Evolutionary conservation across 306 rosid species (phyloP).

Genomic region (Potentilla sterilis): DNA sequence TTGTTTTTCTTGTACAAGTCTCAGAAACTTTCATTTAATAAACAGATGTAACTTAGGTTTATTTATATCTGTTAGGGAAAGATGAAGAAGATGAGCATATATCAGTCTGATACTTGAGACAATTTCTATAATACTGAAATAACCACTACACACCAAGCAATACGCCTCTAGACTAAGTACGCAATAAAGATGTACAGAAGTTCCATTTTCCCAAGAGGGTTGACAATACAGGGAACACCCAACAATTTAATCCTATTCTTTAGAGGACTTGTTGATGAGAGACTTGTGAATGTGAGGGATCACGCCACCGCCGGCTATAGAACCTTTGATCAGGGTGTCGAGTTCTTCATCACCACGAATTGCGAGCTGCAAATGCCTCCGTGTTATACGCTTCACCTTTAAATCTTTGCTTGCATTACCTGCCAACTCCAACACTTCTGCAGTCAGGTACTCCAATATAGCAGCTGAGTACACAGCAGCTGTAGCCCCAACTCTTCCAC

Average conservation of each 20-base stretch:
- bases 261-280: conserved; percentile 37
- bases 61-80: background rate
- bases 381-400: conserved; percentile 41
- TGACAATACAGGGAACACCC: background rate
- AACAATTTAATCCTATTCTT: conserved; percentile 13
- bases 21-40: background rate
- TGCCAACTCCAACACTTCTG: conserved; percentile 39
- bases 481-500: conserved; percentile 38
- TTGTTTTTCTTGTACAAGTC: background rate
- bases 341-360: conserved; percentile 34
- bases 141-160: background rate
- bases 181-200: conserved; percentile 25
- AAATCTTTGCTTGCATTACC: conserved; percentile 41
- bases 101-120: background rate
- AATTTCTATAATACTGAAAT: background rate
- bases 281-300: conserved; percentile 38
- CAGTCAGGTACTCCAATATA: conserved; percentile 29
- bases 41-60: background rate
- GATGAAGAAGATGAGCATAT: background rate
- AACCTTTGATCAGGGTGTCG: conserved; percentile 38
- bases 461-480: conserved; percentile 24
- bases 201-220: conserved; percentile 5
- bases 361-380: conserved; percentile 38
- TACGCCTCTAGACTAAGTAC: background rate
- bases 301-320: conserved; percentile 39